Percentiles rank a stretch among this genome's conserved stretches.
Conservation (phyloP, 441 rosid genomes). For the Viola pubescens region DNA sequence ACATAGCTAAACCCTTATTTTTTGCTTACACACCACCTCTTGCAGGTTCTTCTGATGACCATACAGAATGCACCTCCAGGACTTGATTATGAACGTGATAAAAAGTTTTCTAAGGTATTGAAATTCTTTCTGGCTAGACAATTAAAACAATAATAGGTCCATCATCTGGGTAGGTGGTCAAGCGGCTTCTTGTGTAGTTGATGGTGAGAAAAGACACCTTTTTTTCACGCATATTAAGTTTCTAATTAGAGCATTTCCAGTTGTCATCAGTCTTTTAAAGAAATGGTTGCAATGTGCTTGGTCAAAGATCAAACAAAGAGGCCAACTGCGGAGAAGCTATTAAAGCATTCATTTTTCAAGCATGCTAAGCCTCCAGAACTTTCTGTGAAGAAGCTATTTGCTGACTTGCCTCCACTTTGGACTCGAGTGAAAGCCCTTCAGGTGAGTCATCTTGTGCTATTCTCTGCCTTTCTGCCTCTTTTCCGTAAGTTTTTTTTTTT, state of each 20-base stretch:
- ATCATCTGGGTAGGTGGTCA: slow-evolving; percentile 6
- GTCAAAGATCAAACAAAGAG: slow-evolving; percentile 98
- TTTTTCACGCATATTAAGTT: slow-evolving; percentile 28
- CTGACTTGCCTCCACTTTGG: slow-evolving; percentile 86
- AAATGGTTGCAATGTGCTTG: slow-evolving; percentile 99
- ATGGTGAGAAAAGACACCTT: slow-evolving; percentile 2
- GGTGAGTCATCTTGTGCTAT: slow-evolving; percentile 36
- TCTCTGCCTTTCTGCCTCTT: slow-evolving; percentile 16
- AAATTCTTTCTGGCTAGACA: slow-evolving; percentile 55
- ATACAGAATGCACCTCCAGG: slow-evolving; percentile 99
- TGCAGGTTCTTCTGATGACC: slow-evolving; percentile 94
- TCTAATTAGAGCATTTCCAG: slow-evolving; percentile 88
- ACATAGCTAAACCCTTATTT: slow-evolving; percentile 4
- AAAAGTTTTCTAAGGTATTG: slow-evolving; percentile 95
- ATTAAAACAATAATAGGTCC: too few relatives aligned
- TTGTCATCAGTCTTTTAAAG: slow-evolving; percentile 98
- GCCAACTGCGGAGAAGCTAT: slow-evolving; percentile 92
- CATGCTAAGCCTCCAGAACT: slow-evolving; percentile 83
- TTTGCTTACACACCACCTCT: slow-evolving; percentile 8
- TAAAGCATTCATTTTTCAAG: slow-evolving; percentile 90
- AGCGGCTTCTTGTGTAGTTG: slow-evolving; percentile 7
- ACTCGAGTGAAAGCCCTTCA: slow-evolving; percentile 89
- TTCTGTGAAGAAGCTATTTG: slow-evolving; percentile 65
- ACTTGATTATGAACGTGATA: slow-evolving; percentile 95
- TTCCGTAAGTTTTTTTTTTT: slow-evolving; percentile 12